These are phyloP conservation scores for Fraxinus xanthoxyloides DNA, from an alignment of 305 asterid genomes.

Conservation along the genomic window DNA sequence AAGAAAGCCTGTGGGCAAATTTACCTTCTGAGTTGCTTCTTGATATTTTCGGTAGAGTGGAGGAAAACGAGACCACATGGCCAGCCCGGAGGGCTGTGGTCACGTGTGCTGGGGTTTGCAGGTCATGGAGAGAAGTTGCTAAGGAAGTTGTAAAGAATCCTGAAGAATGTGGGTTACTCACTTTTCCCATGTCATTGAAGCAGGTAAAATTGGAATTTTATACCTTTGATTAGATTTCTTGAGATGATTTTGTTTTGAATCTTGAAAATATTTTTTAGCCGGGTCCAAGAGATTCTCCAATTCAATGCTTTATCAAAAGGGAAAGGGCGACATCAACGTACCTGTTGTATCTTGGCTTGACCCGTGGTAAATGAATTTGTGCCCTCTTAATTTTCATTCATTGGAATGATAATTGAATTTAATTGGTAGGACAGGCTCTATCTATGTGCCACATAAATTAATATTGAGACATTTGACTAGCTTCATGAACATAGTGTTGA, in stretches of 20 bases:
- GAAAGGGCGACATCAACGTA: conserved; percentile 60
- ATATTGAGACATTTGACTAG: no score
- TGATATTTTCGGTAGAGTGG: conserved; percentile 55
- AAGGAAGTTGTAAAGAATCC: conserved; percentile 53
- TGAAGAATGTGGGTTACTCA: conserved; percentile 63
- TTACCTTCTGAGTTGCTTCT: conserved; percentile 62
- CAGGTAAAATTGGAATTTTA: conserved; percentile 41
- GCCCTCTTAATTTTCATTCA: background rate
- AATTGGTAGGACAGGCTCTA: no score
- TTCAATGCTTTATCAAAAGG: conserved; percentile 73
- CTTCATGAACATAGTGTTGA: no score
- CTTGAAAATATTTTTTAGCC: conserved; percentile 40
- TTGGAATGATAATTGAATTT: background rate
- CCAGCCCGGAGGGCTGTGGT: conserved; percentile 63
- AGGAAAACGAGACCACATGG: conserved; percentile 50
- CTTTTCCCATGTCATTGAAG: conserved; percentile 69
- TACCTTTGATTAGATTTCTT: background rate
- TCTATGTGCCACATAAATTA: no score
- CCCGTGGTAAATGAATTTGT: conserved; percentile 51
- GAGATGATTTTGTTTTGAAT: background rate
- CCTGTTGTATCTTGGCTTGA: conserved; percentile 58
- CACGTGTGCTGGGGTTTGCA: conserved; percentile 63
- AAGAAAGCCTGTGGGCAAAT: conserved; percentile 55
- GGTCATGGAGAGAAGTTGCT: conserved; percentile 62
- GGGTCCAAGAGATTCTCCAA: conserved; percentile 66